phyloP scores from a whole-genome alignment of 148 eudicot species.

The Vaccinium corymbosum region DNA sequence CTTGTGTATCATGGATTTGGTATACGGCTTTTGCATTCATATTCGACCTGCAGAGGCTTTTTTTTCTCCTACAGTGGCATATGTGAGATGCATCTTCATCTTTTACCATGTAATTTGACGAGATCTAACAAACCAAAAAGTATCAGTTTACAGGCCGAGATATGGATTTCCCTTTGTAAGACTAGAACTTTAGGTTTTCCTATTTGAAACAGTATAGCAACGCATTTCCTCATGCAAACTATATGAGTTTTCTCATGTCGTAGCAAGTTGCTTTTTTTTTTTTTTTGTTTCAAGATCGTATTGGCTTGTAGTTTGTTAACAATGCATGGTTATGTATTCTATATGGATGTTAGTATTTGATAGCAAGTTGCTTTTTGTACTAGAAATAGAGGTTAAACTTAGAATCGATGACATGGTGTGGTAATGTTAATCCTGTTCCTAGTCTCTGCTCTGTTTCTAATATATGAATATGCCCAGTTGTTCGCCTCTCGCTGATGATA shows the following conservation, averaged over 20 bases:
- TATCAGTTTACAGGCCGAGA: too few relatives aligned
- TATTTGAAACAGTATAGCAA: not conserved
- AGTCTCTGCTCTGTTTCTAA: not conserved
- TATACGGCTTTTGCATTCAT: not conserved
- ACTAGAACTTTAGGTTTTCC: not conserved
- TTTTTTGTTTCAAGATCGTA: not conserved
- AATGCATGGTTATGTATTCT: too few relatives aligned
- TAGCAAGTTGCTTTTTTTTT: not conserved
- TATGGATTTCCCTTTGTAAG: too few relatives aligned
- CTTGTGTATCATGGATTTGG: not conserved
- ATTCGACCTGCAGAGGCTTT: too few relatives aligned
- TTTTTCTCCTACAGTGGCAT: too few relatives aligned
- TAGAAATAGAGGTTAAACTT: not conserved
- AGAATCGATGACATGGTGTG: not conserved
- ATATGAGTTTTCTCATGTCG: not conserved
- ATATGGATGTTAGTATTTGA: not conserved
- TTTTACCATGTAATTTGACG: too few relatives aligned
- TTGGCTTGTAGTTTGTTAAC: not conserved
- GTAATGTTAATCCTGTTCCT: not conserved
- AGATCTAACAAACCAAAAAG: too few relatives aligned
- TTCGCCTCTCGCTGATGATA: not conserved
- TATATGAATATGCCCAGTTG: not conserved
- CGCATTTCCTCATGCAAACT: not conserved
- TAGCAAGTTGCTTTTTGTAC: not conserved
- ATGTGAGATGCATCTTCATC: too few relatives aligned